Evolutionary conservation across 805 yeast species (phyloP).

Genomic region (Nakazawaea ernobii): DNA sequence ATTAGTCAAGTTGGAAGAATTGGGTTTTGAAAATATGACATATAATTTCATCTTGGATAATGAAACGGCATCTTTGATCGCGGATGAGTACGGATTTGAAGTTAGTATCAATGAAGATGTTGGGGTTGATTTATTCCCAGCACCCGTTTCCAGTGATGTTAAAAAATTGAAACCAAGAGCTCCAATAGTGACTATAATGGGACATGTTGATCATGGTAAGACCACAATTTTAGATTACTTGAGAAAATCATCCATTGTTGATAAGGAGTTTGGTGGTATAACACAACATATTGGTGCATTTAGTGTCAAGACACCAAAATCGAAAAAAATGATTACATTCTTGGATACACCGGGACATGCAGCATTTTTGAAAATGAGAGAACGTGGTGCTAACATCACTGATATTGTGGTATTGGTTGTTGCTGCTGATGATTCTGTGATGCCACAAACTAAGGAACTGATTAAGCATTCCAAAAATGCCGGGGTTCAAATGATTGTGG

Average conservation of each 20-base stretch:
- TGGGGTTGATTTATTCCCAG: constrained; percentile 56
- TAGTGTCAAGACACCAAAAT: constrained; percentile 70
- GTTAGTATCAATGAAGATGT: constrained; percentile 50
- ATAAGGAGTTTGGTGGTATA: constrained; percentile 89
- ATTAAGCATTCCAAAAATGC: constrained; percentile 85
- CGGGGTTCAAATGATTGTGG: constrained; percentile 81
- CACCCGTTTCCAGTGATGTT: constrained; percentile 43
- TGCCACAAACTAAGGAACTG: constrained; percentile 97
- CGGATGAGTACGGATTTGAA: constrained; percentile 82
- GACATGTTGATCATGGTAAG: constrained; percentile 98
- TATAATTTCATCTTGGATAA: constrained; percentile 78
- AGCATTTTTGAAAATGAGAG: constrained; percentile 93
- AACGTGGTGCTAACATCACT: constrained; percentile 91
- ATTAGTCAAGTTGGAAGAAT: constrained; percentile 46
- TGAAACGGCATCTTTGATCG: constrained; percentile 81
- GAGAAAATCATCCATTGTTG: constrained; percentile 78
- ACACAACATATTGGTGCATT: constrained; percentile 99
- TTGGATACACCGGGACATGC: constrained; percentile 98
- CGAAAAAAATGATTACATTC: constrained; percentile 77
- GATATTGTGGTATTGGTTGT: constrained; percentile 90
- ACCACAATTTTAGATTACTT: constrained; percentile 87
- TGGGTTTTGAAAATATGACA: constrained; percentile 71
- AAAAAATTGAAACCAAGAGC: constrained; percentile 60
- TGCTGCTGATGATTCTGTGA: constrained; percentile 95
- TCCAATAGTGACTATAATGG: constrained; percentile 97